Percentiles rank a stretch among this genome's conserved stretches.
Conservation (phyloP, 2,329 filamentous ascomycete species). For the Pyrenophora graminea region DNA sequence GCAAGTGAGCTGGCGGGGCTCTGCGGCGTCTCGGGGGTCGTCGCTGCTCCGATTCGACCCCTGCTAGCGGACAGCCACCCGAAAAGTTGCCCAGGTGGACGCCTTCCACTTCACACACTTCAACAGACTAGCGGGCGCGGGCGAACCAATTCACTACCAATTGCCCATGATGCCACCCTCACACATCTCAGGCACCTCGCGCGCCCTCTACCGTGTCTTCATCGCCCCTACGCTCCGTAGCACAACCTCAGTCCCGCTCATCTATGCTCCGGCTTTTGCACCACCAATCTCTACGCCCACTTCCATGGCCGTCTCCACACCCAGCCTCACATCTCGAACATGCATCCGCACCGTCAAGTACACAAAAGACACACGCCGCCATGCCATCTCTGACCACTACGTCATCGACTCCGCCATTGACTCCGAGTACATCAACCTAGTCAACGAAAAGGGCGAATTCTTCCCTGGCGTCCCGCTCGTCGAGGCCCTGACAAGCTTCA, state of each 20-base stretch:
- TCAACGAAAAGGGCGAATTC: slow-evolving; percentile 48
- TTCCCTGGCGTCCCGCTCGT: slow-evolving; percentile 35
- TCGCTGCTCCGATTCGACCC: slow-evolving; percentile 25
- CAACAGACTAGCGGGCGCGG: too few species aligned
- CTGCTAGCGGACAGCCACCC: slow-evolving; percentile 6
- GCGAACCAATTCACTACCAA: too few species aligned
- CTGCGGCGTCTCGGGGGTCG: slow-evolving; percentile 19
- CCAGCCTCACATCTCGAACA: slow-evolving; percentile 15
- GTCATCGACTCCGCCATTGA: slow-evolving; percentile 57
- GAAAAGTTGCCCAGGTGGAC: background rate
- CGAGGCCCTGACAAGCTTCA: slow-evolving; percentile 51
- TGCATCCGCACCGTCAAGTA: slow-evolving; percentile 26
- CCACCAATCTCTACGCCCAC: slow-evolving; percentile 11
- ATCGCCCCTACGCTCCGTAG: slow-evolving; percentile 42
- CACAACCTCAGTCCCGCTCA: slow-evolving; percentile 20
- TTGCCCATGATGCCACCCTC: slow-evolving; percentile 32
- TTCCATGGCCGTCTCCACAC: slow-evolving; percentile 5
- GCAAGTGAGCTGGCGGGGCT: slow-evolving; percentile 15
- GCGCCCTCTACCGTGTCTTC: slow-evolving; percentile 53
- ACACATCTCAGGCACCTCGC: slow-evolving; percentile 41
- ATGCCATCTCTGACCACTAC: slow-evolving; percentile 46
- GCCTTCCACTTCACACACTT: background rate
- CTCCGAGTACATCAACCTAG: slow-evolving; percentile 50
- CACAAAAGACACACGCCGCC: slow-evolving; percentile 39
- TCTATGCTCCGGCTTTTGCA: slow-evolving; percentile 26